Percentiles rank a stretch among this genome's conserved stretches.
These are phyloP conservation scores for Aspergillus pseudotamarii DNA, from an alignment of 2,329 filamentous ascomycete species.

Conservation along the genomic window DNA sequence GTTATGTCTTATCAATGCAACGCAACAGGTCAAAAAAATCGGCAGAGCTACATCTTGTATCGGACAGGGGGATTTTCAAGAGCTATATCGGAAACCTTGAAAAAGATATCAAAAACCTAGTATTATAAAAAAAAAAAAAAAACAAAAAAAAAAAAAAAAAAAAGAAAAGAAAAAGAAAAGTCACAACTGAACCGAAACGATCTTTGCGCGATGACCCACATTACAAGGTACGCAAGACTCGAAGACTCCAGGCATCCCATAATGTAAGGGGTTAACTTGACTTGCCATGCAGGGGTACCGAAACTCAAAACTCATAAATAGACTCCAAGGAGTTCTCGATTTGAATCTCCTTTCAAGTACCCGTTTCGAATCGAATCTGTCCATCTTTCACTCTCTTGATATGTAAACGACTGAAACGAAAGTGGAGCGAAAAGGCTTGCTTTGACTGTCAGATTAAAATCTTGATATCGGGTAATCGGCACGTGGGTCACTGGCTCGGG, in stretches of 20 bases:
- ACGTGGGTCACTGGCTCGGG: background rate
- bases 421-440: background rate
- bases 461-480: slow-evolving; percentile 1
- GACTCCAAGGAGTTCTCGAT: background rate
- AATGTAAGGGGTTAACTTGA: background rate
- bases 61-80: too few relatives aligned
- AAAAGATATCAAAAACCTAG: too few relatives aligned
- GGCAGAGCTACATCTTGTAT: too few relatives aligned
- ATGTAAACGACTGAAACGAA: background rate
- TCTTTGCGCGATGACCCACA: background rate
- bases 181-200: background rate
- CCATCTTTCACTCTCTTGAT: background rate
- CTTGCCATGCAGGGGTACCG: background rate
- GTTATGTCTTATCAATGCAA: background rate
- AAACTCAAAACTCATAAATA: background rate
- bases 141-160: background rate
- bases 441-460: background rate
- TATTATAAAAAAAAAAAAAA: too few relatives aligned
- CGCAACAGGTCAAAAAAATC: too few relatives aligned
- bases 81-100: too few relatives aligned
- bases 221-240: background rate
- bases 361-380: background rate
- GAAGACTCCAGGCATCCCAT: too few relatives aligned
- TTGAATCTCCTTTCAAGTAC: background rate
- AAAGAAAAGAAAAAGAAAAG: background rate